These are phyloP conservation scores for Selaginella moellendorffii DNA, from an alignment of 75 land plant species.

Conservation along the genomic window DNA sequence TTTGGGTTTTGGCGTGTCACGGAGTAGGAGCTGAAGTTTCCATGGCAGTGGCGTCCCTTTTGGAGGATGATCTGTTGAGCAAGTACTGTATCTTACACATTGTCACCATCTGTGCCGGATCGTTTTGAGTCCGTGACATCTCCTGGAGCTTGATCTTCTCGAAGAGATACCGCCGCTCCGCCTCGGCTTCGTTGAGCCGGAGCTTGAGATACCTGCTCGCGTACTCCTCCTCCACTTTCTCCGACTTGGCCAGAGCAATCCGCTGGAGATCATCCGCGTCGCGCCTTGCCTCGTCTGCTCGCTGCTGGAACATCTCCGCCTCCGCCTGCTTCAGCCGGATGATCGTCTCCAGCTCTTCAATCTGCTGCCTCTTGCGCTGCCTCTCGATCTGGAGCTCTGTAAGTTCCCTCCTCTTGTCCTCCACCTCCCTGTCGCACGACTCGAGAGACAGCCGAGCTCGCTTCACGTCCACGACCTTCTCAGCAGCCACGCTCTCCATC, in stretches of 20 bases:
- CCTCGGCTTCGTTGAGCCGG: conserved; percentile 77
- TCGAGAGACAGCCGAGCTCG: conserved; percentile 67
- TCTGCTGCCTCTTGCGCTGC: conserved; percentile 65
- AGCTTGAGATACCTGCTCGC: conserved; percentile 78
- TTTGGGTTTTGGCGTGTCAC: neutral
- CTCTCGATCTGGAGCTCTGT: conserved; percentile 54
- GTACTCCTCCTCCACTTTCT: conserved; percentile 82
- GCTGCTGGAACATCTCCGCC: conserved; percentile 88
- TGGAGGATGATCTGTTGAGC: neutral
- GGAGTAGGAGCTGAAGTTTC: neutral
- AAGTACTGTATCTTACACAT: neutral
- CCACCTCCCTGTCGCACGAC: conserved; percentile 61
- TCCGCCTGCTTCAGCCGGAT: conserved; percentile 75
- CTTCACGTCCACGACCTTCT: conserved; percentile 57
- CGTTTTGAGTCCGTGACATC: neutral
- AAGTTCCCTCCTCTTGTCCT: conserved; percentile 72
- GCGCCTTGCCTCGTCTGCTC: conserved; percentile 75
- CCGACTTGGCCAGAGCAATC: conserved; percentile 75
- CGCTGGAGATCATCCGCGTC: conserved; percentile 82
- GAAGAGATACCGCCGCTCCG: conserved; percentile 72
- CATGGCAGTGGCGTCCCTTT: neutral
- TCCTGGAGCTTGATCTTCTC: conserved; percentile 39
- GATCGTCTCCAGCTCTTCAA: conserved; percentile 77
- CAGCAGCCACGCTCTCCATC: conserved; percentile 85
- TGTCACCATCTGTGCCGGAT: neutral